phyloP scores from a whole-genome alignment of 2,329 filamentous ascomycete species.

The Pyrenochaeta sp. region DNA sequence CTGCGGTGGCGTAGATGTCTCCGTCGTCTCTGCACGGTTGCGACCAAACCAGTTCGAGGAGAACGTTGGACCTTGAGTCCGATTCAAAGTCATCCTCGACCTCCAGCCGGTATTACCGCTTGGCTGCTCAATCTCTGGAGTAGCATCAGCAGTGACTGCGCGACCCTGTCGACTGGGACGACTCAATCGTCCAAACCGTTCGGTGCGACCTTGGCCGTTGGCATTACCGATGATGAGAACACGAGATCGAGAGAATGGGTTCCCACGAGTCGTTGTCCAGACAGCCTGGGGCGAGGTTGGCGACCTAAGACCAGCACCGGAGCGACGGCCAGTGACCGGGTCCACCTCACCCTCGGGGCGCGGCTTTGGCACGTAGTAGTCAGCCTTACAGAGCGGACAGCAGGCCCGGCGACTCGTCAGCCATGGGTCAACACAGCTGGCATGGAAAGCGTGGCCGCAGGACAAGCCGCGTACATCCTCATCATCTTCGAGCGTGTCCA shows the following conservation, averaged over 20 bases:
- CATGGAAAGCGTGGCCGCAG: conserved; percentile 98
- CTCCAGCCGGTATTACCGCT: conserved; percentile 29
- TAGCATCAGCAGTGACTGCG: conserved; percentile 11
- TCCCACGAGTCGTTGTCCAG: conserved; percentile 39
- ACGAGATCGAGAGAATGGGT: conserved; percentile 44
- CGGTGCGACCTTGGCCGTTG: conserved; percentile 18
- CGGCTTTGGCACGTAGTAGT: conserved; percentile 95
- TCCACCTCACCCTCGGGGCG: conserved; percentile 65
- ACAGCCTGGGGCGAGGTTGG: conserved; percentile 42
- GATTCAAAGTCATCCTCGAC: conserved; percentile 24
- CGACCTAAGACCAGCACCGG: conserved; percentile 37
- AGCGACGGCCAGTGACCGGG: conserved; percentile 34
- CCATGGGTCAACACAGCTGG: conserved; percentile 95
- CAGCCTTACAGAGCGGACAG: conserved; percentile 96
- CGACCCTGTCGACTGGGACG: conserved; percentile 36
- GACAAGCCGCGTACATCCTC: conserved; percentile 93
- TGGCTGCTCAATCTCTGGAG: conserved; percentile 16
- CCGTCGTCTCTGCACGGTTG: conserved; percentile 26
- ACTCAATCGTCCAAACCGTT: conserved; percentile 30
- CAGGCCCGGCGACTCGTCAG: conserved; percentile 91
- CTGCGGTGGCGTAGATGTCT: conserved; percentile 21
- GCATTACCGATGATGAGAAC: conserved; percentile 32
- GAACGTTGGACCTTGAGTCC: conserved; percentile 25
- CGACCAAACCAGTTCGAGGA: conserved; percentile 41
- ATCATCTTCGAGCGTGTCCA: conserved; percentile 92